Evolutionary conservation across 331 rosid species (phyloP).

Genomic region (Acacia concinna): DNA sequence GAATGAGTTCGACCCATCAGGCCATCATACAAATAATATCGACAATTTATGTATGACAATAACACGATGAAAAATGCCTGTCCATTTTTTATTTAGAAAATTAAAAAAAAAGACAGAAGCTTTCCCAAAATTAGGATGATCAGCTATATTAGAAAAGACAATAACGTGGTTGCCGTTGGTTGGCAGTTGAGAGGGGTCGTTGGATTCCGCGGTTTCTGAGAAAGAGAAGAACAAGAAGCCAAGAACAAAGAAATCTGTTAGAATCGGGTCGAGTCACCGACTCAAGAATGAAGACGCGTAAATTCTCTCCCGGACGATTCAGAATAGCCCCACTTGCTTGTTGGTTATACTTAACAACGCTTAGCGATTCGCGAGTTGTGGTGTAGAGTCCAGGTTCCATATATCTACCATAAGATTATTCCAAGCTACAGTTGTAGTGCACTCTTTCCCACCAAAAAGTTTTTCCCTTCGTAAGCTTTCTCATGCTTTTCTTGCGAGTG

Average conservation of each 20-base stretch:
- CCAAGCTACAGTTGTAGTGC: background rate
- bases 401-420: background rate
- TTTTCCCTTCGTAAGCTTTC: background rate
- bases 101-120: background rate
- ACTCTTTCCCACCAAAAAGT: background rate
- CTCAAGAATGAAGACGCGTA: background rate
- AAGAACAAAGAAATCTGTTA: background rate
- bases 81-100: background rate
- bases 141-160: background rate
- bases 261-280: background rate
- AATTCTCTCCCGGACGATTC: background rate
- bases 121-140: background rate
- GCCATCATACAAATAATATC: background rate
- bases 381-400: background rate
- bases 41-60: background rate
- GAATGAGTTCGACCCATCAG: background rate
- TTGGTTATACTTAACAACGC: background rate
- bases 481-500: background rate
- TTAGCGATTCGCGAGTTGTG: background rate
- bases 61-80: background rate
- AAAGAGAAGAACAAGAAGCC: background rate
- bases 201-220: constrained; percentile 5
- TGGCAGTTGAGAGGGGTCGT: constrained; percentile 9
- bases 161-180: constrained; percentile 14
- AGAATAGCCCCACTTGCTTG: background rate